A percentile compares a stretch with the other conserved stretches of the same genome.
phyloP scores from a whole-genome alignment of 805 yeast genomes.

The Starmerella vaccinii region DNA sequence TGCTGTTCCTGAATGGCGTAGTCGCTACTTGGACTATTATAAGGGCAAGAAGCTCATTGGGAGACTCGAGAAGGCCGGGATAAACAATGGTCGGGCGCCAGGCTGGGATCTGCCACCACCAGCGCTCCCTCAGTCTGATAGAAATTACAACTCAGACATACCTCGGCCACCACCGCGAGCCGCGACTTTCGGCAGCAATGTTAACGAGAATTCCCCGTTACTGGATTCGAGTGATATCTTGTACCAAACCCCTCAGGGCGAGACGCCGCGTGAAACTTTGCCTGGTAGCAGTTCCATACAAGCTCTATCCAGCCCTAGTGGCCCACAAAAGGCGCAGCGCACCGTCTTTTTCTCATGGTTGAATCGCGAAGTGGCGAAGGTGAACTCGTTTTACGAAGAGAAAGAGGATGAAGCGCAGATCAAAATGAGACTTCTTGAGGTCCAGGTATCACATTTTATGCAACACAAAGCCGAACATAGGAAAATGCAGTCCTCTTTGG shows the following conservation, averaged over 20 bases:
- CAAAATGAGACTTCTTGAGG: slow-evolving; percentile 52
- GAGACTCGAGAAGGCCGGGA: slow-evolving; percentile 8
- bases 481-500: slow-evolving; percentile 2
- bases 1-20: slow-evolving; percentile 37
- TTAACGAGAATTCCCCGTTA: slow-evolving; percentile 26
- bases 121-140: slow-evolving; percentile 3
- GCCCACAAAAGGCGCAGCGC: slow-evolving; percentile 31
- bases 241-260: slow-evolving; percentile 7
- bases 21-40: slow-evolving; percentile 36
- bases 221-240: slow-evolving; percentile 11
- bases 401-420: slow-evolving; percentile 52
- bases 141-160: neutral
- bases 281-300: slow-evolving; percentile 15
- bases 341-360: slow-evolving; percentile 55
- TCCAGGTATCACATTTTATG: slow-evolving; percentile 50
- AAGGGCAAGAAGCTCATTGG: slow-evolving; percentile 46
- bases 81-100: neutral
- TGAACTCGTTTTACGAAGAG: slow-evolving; percentile 49
- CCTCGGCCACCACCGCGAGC: slow-evolving; percentile 1
- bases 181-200: neutral
- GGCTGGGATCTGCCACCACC: slow-evolving; percentile 18
- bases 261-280: neutral
- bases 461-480: slow-evolving; percentile 33
- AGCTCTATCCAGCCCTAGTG: neutral
- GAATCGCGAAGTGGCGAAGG: slow-evolving; percentile 48